These are phyloP conservation scores for Coccomyxa subellipsoidea DNA, from an alignment of 163 green algal species.

Conservation along the genomic window DNA sequence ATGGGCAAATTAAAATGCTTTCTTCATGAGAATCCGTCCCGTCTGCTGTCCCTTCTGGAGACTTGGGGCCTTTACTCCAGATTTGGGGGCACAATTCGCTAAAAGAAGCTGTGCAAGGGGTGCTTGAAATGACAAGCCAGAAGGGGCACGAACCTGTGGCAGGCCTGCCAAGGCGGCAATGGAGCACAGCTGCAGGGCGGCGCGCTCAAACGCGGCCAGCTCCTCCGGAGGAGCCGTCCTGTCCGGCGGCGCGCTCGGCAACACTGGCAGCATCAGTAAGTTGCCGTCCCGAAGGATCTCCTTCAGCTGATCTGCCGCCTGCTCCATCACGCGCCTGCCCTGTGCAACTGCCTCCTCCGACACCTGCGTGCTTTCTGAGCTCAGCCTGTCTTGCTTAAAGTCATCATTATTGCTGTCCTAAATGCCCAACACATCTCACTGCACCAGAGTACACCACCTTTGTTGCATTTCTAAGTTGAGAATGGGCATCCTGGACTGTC, in stretches of 20 bases:
- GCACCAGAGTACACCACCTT: too few relatives aligned
- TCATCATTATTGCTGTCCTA: too few relatives aligned
- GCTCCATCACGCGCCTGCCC: neutral
- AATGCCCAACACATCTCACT: too few relatives aligned
- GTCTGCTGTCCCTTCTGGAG: too few relatives aligned
- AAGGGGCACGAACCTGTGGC: slow-evolving; percentile 22
- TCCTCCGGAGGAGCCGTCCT: neutral
- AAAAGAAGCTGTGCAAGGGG: neutral
- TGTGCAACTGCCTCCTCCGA: neutral
- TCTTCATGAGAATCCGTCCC: too few relatives aligned
- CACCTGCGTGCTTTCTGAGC: slow-evolving; percentile 10
- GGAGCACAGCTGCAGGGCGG: slow-evolving; percentile 27
- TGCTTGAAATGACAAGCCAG: neutral
- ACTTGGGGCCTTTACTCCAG: too few relatives aligned
- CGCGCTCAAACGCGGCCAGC: slow-evolving; percentile 21
- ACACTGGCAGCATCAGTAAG: slow-evolving; percentile 10
- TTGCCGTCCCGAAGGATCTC: neutral
- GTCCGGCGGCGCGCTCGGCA: slow-evolving; percentile 5
- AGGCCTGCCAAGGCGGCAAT: slow-evolving; percentile 41
- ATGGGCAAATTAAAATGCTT: too few relatives aligned
- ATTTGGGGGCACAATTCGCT: too few relatives aligned
- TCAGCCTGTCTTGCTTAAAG: too few relatives aligned
- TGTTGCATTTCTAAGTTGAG: too few relatives aligned
- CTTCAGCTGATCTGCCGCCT: neutral
- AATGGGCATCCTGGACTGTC: too few relatives aligned